A percentile compares a stretch with the other conserved stretches of the same genome.
Evolutionary conservation across 768 basidiomycete genomes (phyloP).

Genomic region (Suillus spraguei): DNA sequence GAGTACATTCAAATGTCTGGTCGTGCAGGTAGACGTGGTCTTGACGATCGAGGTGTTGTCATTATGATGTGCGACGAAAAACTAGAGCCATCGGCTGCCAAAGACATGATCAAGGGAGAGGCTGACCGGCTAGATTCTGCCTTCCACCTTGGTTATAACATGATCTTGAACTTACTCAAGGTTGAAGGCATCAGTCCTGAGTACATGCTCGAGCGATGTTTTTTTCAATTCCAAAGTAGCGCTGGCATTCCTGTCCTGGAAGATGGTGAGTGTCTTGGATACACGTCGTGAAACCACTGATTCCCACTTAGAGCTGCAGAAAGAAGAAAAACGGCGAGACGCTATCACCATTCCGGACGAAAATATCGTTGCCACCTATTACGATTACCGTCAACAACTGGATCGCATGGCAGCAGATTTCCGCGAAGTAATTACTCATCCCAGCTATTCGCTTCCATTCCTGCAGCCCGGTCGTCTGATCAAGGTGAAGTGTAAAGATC

Average conservation of each 20-base stretch:
- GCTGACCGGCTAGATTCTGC: conserved; percentile 97
- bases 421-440: conserved; percentile 91
- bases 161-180: conserved; percentile 97
- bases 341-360: conserved; percentile 83
- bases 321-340: conserved; percentile 67
- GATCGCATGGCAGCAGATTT: conserved; percentile 90
- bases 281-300: conserved; percentile 11
- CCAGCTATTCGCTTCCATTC: conserved; percentile 93
- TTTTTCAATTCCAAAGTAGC: conserved; percentile 98
- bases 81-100: conserved; percentile 88
- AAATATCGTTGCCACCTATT: conserved; percentile 83
- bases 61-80: conserved; percentile 99
- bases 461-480: conserved; percentile 92
- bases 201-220: conserved; percentile 96
- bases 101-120: conserved; percentile 97
- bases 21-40: conserved; percentile 92
- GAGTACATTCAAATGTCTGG: conserved; percentile 99
- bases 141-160: conserved; percentile 98
- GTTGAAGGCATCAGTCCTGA: conserved; percentile 99
- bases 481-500: conserved; percentile 80
- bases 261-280: conserved; percentile 57
- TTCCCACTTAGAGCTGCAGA: conserved; percentile 59
- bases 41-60: conserved; percentile 98
- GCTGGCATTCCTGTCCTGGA: conserved; percentile 86
- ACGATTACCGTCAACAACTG: conserved; percentile 90